These are phyloP conservation scores for Akanthomyces dipterigenus DNA, from an alignment of 2,329 filamentous ascomycete genomes.

Conservation along the genomic window DNA sequence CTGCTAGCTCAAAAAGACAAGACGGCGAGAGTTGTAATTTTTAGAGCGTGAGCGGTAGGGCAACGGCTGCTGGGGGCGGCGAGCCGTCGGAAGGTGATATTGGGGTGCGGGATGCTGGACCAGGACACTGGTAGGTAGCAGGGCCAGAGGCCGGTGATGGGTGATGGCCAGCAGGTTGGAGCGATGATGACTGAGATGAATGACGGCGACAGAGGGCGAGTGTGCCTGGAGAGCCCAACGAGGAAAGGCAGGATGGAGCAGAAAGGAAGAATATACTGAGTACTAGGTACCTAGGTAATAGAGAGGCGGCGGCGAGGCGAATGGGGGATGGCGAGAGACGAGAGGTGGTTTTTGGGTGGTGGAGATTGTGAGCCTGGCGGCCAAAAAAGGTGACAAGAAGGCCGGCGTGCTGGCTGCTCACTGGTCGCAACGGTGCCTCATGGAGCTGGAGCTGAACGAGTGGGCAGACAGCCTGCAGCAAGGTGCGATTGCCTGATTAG, in stretches of 20 bases:
- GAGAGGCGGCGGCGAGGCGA: not conserved
- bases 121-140: not conserved
- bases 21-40: not conserved
- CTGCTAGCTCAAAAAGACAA: not conserved
- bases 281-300: too few species aligned
- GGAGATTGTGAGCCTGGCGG: slow-evolving; percentile 3
- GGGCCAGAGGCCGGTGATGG: not conserved
- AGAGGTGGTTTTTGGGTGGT: not conserved
- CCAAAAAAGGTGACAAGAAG: not conserved
- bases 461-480: not conserved
- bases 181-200: not conserved
- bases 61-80: not conserved
- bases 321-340: slow-evolving; percentile 4
- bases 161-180: not conserved
- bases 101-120: not conserved
- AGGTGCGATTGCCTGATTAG: slow-evolving; percentile 5
- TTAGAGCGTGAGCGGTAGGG: not conserved
- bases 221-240: slow-evolving; percentile 3
- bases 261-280: not conserved
- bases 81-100: not conserved
- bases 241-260: not conserved
- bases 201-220: not conserved
- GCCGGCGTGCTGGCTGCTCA: not conserved
- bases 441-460: not conserved
- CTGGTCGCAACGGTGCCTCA: not conserved